These are phyloP conservation scores for Apiospora marii DNA, from an alignment of 2,329 filamentous ascomycete species.

Conservation along the genomic window DNA sequence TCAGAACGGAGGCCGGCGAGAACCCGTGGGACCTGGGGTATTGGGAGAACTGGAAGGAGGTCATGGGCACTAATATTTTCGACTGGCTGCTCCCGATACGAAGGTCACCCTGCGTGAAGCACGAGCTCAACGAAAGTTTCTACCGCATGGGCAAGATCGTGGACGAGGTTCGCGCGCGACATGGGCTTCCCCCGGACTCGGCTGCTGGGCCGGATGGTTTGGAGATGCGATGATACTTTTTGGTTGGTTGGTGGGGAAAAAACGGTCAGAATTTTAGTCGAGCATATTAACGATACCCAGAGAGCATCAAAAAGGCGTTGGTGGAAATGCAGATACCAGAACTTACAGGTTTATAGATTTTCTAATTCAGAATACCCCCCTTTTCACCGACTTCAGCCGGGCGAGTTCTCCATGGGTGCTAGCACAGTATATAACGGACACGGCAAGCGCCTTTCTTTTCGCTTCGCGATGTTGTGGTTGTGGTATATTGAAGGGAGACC, in stretches of 20 bases:
- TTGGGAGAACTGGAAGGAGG: conserved; percentile 74
- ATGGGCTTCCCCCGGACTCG: conserved; percentile 41
- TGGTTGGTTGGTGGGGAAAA: background rate
- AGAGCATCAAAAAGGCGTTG: conserved; percentile 29
- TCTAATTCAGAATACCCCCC: conserved; percentile 11
- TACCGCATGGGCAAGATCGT: conserved; percentile 73
- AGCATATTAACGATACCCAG: conserved; percentile 36
- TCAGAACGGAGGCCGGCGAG: conserved; percentile 75
- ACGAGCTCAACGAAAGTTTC: conserved; percentile 70
- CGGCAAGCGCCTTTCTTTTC: background rate
- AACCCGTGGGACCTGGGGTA: conserved; percentile 86
- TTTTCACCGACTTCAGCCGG: background rate
- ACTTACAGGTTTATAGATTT: conserved; percentile 16
- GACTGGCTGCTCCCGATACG: conserved; percentile 86
- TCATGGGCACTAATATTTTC: conserved; percentile 76
- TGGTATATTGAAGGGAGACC: background rate
- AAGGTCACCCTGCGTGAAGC: conserved; percentile 76
- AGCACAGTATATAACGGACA: background rate
- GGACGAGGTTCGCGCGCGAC: conserved; percentile 58
- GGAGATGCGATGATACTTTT: conserved; percentile 41
- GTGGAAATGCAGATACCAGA: conserved; percentile 30
- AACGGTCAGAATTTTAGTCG: conserved; percentile 27
- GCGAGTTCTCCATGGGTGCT: background rate
- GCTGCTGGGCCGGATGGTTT: conserved; percentile 35
- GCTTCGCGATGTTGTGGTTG: background rate